Base-by-base conservation (phyloP, 75 land plant species). In the Azolla pinnata region DNA sequence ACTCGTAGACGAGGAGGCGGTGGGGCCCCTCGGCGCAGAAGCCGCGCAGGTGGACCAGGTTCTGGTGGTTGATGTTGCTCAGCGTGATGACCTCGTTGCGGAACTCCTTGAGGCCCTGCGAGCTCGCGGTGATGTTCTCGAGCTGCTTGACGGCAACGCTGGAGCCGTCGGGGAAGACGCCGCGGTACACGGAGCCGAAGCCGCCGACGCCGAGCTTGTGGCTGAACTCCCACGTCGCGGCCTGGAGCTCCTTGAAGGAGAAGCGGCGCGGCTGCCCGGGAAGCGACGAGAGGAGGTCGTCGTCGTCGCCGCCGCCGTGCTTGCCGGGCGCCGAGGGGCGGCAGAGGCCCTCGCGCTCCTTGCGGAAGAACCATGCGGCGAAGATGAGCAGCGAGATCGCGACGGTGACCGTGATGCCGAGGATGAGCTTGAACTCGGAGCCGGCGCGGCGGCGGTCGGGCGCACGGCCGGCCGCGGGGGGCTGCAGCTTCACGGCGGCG, bases 1-100 rank as follows among this genome's bases (percentile, higher is more conserved):
- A 85, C 48, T 77, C 78, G 44, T 66, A 71, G 25, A 88, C 57
- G 27, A 85, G 49, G 2, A 88, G 68, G 48, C 75, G 79, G 44
- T 69, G 79, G 0, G 66, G 67, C 18, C 60, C 65, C n/a, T 76
- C 40, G 30, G 64, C 66, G 59, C 84, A 83, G 60, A 74, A 88
- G 1, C 82, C 89, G 44, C 76, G 25, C 5, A 75, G 67, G 45
- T 56, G 30, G 0, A 65, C 60, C 14, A 65, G 67, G 40, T 55
- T 27, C 18, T 54, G 29, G 33, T 65, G 67, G 18, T 65, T 60
- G 10, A 65, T 65, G 60, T 28, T 56, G 38, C 67, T 34, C 2
- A 65, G 20, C 32, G 67, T 54, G 27, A n/a, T 19, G 59, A 65
- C 67, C 46, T 65, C 59, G 24, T 31, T 18, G n/a, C 38, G 61